Evolutionary conservation across 1,284 basidiomycete genomes (phyloP).

Genomic region (Caloboletus inedulis): DNA sequence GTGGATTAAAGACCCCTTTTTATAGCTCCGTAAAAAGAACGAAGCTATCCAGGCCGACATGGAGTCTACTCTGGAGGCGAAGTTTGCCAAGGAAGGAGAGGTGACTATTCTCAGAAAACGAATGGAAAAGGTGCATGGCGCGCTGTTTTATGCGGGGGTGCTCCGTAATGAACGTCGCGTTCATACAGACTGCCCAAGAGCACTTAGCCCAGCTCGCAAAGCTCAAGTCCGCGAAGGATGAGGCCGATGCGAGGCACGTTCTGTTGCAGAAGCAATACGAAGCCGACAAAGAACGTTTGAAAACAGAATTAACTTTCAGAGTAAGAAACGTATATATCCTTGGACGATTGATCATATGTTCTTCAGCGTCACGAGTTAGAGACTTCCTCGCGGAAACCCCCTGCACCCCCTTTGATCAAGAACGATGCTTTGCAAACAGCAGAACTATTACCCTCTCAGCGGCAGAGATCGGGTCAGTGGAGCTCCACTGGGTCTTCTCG

Average conservation of each 20-base stretch:
- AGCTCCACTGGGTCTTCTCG: constrained; percentile 28
- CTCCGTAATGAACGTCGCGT: neutral
- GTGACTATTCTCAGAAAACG: constrained; percentile 34
- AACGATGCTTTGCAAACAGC: constrained; percentile 42
- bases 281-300: constrained; percentile 66
- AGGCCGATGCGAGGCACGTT: constrained; percentile 51
- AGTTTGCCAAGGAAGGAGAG: constrained; percentile 33
- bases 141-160: neutral
- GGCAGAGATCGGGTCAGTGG: constrained; percentile 37
- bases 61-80: constrained; percentile 21
- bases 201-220: constrained; percentile 57
- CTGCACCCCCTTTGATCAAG: constrained; percentile 42
- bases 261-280: constrained; percentile 57
- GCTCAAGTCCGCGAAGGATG: constrained; percentile 58
- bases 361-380: constrained; percentile 70
- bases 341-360: constrained; percentile 14
- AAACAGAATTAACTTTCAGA: constrained; percentile 67
- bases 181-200: constrained; percentile 49
- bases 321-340: constrained; percentile 35
- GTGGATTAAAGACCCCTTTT: constrained; percentile 7
- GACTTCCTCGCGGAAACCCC: constrained; percentile 49
- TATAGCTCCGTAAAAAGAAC: constrained; percentile 52
- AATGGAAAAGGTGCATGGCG: constrained; percentile 28
- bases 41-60: constrained; percentile 34
- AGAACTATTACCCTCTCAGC: constrained; percentile 39